Percentiles rank a stretch among this genome's conserved stretches.
Conservation (phyloP, 805 yeast genomes). For the Blastobotrys muscicola region DNA sequence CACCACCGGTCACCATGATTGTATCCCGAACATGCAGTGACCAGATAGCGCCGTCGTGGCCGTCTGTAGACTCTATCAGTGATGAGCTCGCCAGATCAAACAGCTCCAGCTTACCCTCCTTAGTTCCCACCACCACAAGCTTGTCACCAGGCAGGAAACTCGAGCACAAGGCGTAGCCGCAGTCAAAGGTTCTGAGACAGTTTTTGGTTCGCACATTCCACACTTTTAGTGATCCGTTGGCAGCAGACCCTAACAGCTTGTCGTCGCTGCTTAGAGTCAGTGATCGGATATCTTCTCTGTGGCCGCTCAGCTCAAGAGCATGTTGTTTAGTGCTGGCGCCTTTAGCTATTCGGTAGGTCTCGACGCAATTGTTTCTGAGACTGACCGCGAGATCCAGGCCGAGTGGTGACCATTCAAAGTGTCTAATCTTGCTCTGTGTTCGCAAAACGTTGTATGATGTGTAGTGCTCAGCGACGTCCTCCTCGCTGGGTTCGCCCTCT, state of each 20-base stretch:
- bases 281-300: constrained; percentile 80
- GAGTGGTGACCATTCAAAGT: constrained; percentile 51
- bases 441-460: constrained; percentile 64
- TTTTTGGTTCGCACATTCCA: constrained; percentile 72
- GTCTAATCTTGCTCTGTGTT: constrained; percentile 51
- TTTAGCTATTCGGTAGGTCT: constrained; percentile 47
- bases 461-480: constrained; percentile 32
- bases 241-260: constrained; percentile 75
- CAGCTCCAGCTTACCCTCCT: constrained; percentile 73
- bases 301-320: constrained; percentile 71
- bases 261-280: constrained; percentile 75
- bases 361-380: constrained; percentile 65
- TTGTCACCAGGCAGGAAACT: constrained; percentile 88
- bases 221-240: constrained; percentile 79
- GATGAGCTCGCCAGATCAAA: constrained; percentile 82
- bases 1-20: constrained; percentile 81
- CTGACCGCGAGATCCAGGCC: constrained; percentile 53
- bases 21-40: constrained; percentile 86
- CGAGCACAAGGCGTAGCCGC: constrained; percentile 78
- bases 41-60: constrained; percentile 81
- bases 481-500: constrained; percentile 29
- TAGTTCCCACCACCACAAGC: constrained; percentile 78
- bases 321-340: constrained; percentile 32
- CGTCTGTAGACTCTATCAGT: constrained; percentile 55
- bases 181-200: constrained; percentile 69